Conservation (phyloP, 257 asterid species). For the Solanum commersonii region DNA sequence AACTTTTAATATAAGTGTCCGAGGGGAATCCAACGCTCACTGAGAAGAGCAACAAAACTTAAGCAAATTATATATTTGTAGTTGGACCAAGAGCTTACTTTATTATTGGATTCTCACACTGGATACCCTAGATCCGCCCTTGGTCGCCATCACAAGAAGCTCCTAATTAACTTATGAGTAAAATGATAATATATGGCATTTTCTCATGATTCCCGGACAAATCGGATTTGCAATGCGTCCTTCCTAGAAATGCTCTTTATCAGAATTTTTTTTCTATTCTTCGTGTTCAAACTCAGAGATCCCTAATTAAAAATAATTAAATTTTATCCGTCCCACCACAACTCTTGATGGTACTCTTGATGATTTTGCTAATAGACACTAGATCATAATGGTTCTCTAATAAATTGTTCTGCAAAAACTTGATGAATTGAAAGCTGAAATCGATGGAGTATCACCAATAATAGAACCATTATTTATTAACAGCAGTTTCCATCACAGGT, state of each 20-base stretch:
- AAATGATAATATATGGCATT: not conserved
- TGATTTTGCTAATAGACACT: not conserved
- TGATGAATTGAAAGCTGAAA: not conserved
- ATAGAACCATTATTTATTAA: not conserved
- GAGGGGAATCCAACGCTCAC: not conserved
- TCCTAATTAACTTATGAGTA: not conserved
- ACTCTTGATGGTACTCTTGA: not conserved
- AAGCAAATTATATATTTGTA: not conserved
- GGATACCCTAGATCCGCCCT: not conserved
- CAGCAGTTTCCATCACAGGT: not conserved
- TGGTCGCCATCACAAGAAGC: not conserved
- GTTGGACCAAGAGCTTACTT: too few species aligned
- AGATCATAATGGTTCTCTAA: not conserved
- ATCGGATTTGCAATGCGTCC: not conserved
- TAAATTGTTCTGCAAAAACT: not conserved
- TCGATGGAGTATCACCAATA: not conserved
- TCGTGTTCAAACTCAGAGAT: not conserved
- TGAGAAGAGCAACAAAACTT: not conserved
- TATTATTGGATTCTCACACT: not conserved
- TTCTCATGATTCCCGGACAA: not conserved
- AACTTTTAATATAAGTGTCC: too few species aligned
- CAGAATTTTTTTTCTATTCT: too few species aligned
- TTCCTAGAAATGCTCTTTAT: not conserved
- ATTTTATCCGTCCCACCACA: not conserved
- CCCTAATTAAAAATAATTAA: not conserved